Conservation (phyloP, 768 basidiomycete species). For the Lentinula guzmanii region DNA sequence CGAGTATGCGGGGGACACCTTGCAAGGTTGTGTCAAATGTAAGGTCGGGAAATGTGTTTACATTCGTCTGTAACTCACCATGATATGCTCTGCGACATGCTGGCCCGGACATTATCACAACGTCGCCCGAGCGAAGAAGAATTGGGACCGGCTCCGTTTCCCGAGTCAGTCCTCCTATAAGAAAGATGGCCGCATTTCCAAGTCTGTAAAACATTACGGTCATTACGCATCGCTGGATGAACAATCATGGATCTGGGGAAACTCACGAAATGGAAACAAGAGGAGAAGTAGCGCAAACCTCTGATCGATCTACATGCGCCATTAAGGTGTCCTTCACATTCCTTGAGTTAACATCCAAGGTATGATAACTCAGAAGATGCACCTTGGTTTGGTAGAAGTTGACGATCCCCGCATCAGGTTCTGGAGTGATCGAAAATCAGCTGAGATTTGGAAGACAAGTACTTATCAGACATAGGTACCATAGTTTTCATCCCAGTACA, state of each 20-base stretch:
- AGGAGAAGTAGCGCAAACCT: conserved; percentile 87
- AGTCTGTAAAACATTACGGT: conserved; percentile 40
- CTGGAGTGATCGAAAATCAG: conserved; percentile 27
- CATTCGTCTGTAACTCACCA: conserved; percentile 40
- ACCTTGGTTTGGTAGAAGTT: conserved; percentile 89
- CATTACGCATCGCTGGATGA: not conserved
- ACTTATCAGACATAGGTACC: conserved; percentile 34
- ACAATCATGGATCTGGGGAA: not conserved
- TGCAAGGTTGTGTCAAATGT: not conserved
- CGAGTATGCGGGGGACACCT: conserved; percentile 88
- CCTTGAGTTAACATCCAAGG: not conserved
- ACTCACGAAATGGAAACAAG: conserved; percentile 90
- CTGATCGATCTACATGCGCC: conserved; percentile 97
- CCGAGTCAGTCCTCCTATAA: conserved; percentile 81
- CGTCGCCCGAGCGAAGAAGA: conserved; percentile 86
- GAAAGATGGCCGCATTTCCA: conserved; percentile 84
- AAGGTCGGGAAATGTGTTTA: not conserved
- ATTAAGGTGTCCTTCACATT: conserved; percentile 77
- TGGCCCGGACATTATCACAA: conserved; percentile 89
- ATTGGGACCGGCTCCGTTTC: conserved; percentile 75
- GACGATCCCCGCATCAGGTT: conserved; percentile 94
- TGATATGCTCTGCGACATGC: conserved; percentile 86
- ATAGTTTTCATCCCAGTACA: conserved; percentile 71
- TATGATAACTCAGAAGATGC: not conserved
- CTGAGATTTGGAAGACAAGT: not conserved